Evolutionary conservation across 2,329 filamentous ascomycete species (phyloP), one percentile per base, ranked within the genome.

Genomic region (Keithomyces neogunnii): DNA sequence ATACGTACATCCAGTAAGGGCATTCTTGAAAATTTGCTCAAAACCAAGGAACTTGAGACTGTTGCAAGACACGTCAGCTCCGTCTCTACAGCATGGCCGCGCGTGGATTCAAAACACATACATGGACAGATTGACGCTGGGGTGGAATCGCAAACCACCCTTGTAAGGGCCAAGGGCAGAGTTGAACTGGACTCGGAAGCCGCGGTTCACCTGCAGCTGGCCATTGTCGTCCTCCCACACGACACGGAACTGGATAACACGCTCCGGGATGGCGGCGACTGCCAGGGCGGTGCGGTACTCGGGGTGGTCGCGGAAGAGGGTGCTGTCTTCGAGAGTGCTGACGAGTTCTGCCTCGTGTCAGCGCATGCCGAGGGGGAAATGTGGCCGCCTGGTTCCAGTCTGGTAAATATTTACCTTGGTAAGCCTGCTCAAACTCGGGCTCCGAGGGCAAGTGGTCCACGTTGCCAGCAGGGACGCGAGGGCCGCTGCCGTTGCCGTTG

Each of bases 1-100:
- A 30, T 28, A 82, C 88, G 78, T 77, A 91, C 87, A 75, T 66
- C 93, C 93, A 56, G 93, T 97, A 61, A 97, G 77, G 60, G 93
- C 93, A 88, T 97, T 97, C 83, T 97, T 97, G 82, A 97, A 97
- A 75, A 92, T 95, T 77, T 97, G 93, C 84, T 99, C 93, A 66
- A 97, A 97, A 59, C 92, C 93, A 67, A 99, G 81, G 77, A 97
- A 97, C 79, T 99, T 99, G 64, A 99, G 82, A 65, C 72, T 73
- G 49, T 49, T 19, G 19, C 19, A 53, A 29, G 82, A 31, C 26
- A 10, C 10, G 3, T 43, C 45, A 53, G 13, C 42, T n/a, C 33
- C 45, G 38, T 32, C 31, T 40, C 11, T 45, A 30, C 19, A 29
- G 11, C 4, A 4, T 2, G 7, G 10, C 10, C 10, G 3, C 1